Evolutionary conservation across 75 land plant genomes (phyloP).

Genomic region (Cryptomeria japonica): DNA sequence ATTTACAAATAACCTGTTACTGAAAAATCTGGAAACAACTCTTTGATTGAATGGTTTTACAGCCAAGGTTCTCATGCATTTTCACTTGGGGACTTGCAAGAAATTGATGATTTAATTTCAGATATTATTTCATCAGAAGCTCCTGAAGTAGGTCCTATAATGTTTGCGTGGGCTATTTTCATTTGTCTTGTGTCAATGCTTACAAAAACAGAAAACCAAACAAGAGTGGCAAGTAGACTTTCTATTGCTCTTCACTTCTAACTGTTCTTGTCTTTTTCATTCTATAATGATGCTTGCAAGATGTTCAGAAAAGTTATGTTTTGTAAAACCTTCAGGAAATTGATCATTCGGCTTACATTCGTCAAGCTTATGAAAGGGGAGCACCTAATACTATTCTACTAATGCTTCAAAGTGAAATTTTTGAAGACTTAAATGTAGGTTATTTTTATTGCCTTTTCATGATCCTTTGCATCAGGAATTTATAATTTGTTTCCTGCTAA

Average conservation of each 20-base stretch:
- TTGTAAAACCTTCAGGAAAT: constrained; percentile 63
- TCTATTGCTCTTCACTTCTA: background rate
- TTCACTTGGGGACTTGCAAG: constrained; percentile 68
- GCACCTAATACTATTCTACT: constrained; percentile 56
- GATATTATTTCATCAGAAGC: constrained; percentile 48
- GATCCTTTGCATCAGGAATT: background rate
- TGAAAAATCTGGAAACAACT: background rate
- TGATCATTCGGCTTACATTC: constrained; percentile 81
- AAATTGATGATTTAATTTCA: constrained; percentile 71
- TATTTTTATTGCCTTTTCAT: background rate
- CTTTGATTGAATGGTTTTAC: constrained; percentile 10
- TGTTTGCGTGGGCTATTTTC: constrained; percentile 91
- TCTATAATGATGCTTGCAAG: background rate
- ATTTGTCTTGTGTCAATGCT: constrained; percentile 75
- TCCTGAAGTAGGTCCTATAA: constrained; percentile 67
- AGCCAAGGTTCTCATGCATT: constrained; percentile 64
- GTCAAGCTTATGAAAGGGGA: constrained; percentile 73
- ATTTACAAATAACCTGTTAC: background rate
- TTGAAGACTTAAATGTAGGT: constrained; percentile 76
- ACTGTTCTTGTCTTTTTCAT: background rate
- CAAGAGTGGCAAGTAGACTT: constrained; percentile 36
- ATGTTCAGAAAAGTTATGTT: background rate
- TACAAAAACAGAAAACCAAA: constrained; percentile 49
- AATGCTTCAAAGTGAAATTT: constrained; percentile 54
- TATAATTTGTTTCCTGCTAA: background rate